Base-by-base conservation (phyloP, 1,139 yeast species). In the Hansenula sp. region DNA sequence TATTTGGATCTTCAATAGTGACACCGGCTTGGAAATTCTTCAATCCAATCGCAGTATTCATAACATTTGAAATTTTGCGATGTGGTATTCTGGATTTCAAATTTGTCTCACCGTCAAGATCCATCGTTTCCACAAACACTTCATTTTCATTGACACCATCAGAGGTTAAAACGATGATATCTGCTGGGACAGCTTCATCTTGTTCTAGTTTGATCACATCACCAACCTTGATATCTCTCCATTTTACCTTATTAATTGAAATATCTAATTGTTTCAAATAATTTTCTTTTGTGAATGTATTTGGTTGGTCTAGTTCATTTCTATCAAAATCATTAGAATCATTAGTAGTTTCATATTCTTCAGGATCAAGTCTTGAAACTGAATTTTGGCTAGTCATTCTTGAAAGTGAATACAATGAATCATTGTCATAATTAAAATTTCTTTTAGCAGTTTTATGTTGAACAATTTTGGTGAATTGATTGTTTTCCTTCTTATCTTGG, bases 111-210 rank as follows among this genome's bases (percentile, higher is more conserved):
- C 99, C 99, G 64, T 93, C 99, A 40, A 93, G 71, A 0, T 96
- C 99, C 93, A 93, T 91, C 0, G 99, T 93, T 63, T 93, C 99
- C 21, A 91, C 81, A 54, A 80, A 88, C 1, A 95, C 84, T 52
- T 84, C 87, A 45, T 84, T 86, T 33, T 57, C 60, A 46, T 80
- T 77, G 32, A 77, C 78, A 12, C 80, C 81, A 41, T 79, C 77
- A 2, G 93, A 77, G 2, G 88, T 75, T 37, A 94, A 62, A 11
- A 93, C 57, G 2, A 93, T 61, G 10, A 93, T 61, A 66, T 93
- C 99, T 0, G 97, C 96, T 0, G 99, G 99, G 8, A 91, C 76
- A 87, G 96, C 87, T 50, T 91, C 97, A 63, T 90, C 88, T 55
- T 84, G 87, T 33, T 75, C 66, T 24, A 94, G 68, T 48, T 75